Evolutionary conservation across 208 protist species (phyloP), one percentile per base, ranked within the genome.

Genomic region (Trypanosoma scelopori): DNA sequence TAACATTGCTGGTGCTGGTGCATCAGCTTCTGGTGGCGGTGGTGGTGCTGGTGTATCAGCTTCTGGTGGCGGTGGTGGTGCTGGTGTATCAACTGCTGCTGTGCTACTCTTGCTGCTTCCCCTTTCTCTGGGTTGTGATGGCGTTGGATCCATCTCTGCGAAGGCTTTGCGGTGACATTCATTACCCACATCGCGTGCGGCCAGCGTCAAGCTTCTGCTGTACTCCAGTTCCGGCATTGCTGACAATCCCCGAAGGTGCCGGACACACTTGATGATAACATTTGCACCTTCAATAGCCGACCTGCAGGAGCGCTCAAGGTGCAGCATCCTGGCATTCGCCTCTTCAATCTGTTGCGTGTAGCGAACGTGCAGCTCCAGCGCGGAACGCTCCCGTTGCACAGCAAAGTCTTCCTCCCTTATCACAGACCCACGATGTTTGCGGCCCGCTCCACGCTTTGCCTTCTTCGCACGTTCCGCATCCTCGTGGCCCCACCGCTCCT

Each of bases 231-330:
- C 56, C 5, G 73, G 80, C 16, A 69, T 76, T 23, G 82, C 55
- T 30, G 32, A 48, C 35, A 77, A 78, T 11, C 78, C 61, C 12
- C 73, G 69, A 42, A 94, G 71, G 1, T 71, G 74, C 4, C 74
- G 71, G 39, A 88, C 76, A n/a, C 70, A 80, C 28, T 83, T 79
- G 0, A 87, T 65, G 30, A 94, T 84, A 0, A 84, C 3, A 28
- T 91, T 92, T 30, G 82, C 85, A 20, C 78, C 89, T 5, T 80
- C 82, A 50, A 89, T 77, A 39, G 84, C 78, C 49, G 85, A 84
- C 58, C 60, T 64, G 55, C 83, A 91, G 16, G 79, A 69, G 41
- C 71, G 68, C 50, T 78, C 77, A 20, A 79, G 55, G 0, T 60
- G 30, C 50, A 69, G 27, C 51, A 81, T 52, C 53, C 74, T 69